Conservation (phyloP, 2,329 filamentous ascomycete genomes). For the Aspergillus sojae region DNA sequence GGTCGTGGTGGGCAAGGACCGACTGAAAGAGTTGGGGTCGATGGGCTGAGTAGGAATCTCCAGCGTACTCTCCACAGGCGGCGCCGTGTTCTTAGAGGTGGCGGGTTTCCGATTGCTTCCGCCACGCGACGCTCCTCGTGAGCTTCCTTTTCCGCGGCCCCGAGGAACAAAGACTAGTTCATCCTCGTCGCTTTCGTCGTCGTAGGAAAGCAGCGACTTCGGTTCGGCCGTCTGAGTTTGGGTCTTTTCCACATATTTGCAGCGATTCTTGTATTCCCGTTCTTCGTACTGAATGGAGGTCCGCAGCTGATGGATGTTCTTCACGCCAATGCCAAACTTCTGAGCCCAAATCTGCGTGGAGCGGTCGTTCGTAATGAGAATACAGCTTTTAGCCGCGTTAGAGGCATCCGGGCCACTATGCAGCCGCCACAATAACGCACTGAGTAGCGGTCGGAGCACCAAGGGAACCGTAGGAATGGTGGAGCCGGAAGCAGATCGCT, state of each 20-base stretch:
- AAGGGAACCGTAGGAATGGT: conserved; percentile 42
- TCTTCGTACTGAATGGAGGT: conserved; percentile 52
- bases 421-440: conserved; percentile 49
- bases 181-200: conserved; percentile 53
- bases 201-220: conserved; percentile 50
- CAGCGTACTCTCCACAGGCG: conserved; percentile 34
- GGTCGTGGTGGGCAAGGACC: conserved; percentile 36
- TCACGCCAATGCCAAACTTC: conserved; percentile 50
- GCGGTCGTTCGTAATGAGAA: conserved; percentile 49
- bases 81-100: conserved; percentile 24
- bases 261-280: conserved; percentile 48
- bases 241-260: conserved; percentile 50
- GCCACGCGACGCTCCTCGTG: conserved; percentile 31
- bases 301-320: conserved; percentile 52
- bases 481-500: conserved; percentile 36
- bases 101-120: conserved; percentile 33
- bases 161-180: conserved; percentile 51
- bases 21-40: conserved; percentile 52
- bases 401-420: conserved; percentile 39
- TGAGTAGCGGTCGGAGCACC: conserved; percentile 46
- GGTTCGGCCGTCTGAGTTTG: conserved; percentile 45
- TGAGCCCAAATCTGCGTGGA: conserved; percentile 48
- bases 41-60: conserved; percentile 51
- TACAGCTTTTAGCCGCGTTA: conserved; percentile 40
- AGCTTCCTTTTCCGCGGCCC: conserved; percentile 39